phyloP scores from a whole-genome alignment of 1,284 basidiomycete species.

The Chondrostereum purpureum region DNA sequence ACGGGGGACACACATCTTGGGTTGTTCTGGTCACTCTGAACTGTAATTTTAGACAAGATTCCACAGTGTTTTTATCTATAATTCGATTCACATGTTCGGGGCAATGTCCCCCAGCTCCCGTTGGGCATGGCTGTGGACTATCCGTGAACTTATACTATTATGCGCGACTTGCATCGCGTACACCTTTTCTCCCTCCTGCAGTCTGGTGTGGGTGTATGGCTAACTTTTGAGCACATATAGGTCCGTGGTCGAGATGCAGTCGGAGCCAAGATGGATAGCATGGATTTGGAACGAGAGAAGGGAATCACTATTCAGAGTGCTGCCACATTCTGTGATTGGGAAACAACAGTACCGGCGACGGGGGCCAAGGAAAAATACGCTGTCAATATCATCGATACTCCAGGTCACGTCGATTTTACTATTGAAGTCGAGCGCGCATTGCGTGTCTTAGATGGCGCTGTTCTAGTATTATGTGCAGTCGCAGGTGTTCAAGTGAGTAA shows the following conservation, averaged over 20 bases:
- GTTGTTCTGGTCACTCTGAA: no score
- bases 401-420: constrained; percentile 99
- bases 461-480: constrained; percentile 94
- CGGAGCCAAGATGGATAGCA: constrained; percentile 99
- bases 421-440: constrained; percentile 98
- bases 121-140: no score
- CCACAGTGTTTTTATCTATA: no score
- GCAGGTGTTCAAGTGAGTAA: constrained; percentile 82
- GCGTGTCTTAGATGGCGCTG: constrained; percentile 94
- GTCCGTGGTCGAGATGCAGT: constrained; percentile 91
- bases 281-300: constrained; percentile 99
- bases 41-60: no score
- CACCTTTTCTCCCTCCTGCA: no score
- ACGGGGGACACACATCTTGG: no score
- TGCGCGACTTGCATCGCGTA: no score
- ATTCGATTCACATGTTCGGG: no score
- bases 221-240: no score
- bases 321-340: constrained; percentile 98
- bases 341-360: constrained; percentile 59
- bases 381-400: constrained; percentile 99
- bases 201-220: no score
- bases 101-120: no score
- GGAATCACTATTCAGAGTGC: constrained; percentile 99
- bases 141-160: no score
- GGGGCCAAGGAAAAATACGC: constrained; percentile 78